Conservation (phyloP, 225 moss, liverwort and hornwort genomes). For the Bryum argenteum region DNA sequence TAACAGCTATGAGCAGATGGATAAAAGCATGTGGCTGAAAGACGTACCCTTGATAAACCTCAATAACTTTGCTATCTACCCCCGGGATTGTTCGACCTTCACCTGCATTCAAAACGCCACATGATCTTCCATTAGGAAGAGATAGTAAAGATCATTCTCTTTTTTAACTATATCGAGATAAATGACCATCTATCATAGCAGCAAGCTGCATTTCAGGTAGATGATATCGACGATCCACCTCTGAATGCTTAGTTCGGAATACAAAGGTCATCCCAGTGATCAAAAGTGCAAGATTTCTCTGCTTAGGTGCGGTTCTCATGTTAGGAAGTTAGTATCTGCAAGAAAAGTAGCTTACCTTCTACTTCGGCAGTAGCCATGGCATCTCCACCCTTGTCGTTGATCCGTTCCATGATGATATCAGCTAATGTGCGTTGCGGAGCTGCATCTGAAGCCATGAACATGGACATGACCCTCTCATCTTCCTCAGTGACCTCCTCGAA, state of each 20-base stretch:
- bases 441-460: constrained; percentile 84
- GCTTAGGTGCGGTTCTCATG: no score
- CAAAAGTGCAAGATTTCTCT: no score
- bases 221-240: no score
- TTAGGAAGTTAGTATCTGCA: no score
- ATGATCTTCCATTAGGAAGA: background rate
- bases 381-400: constrained; percentile 74
- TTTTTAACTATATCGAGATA: no score
- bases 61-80: constrained; percentile 76
- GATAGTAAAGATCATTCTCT: no score
- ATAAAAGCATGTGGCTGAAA: constrained; percentile 1
- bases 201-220: no score
- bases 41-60: constrained; percentile 85
- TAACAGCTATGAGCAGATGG: constrained; percentile 1
- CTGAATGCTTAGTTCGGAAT: no score
- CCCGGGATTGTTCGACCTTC: constrained; percentile 70
- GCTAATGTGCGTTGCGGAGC: constrained; percentile 79
- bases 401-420: constrained; percentile 94
- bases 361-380: constrained; percentile 43
- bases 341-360: constrained; percentile 33
- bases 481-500: constrained; percentile 89
- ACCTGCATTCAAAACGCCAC: constrained; percentile 49
- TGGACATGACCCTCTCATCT: constrained; percentile 75
- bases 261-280: no score
- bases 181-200: no score